A percentile compares a stretch with the other conserved stretches of the same genome.
These are phyloP conservation scores for Ogataea trehalophila DNA, from an alignment of 805 yeast species.

Conservation along the genomic window DNA sequence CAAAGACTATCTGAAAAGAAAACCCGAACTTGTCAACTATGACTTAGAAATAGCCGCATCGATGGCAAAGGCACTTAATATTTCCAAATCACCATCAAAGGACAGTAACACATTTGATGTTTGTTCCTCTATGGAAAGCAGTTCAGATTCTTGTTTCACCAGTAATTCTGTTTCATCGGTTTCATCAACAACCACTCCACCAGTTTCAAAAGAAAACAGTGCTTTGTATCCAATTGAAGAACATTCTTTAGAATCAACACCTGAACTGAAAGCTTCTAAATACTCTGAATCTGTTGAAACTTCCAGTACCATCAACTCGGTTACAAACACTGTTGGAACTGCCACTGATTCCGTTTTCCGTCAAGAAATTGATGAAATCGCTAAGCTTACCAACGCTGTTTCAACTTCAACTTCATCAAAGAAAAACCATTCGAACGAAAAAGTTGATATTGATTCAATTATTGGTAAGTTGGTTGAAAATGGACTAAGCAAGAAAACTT, in stretches of 20 bases:
- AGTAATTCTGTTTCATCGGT: conserved; percentile 25
- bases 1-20: background rate
- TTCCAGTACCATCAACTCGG: background rate
- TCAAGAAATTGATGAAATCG: conserved; percentile 1
- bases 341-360: background rate
- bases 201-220: conserved; percentile 11
- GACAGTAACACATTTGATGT: conserved; percentile 9
- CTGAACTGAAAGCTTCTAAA: conserved; percentile 14
- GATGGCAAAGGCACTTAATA: conserved; percentile 36
- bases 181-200: conserved; percentile 26
- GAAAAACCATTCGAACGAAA: background rate
- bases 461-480: conserved; percentile 55
- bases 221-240: conserved; percentile 28
- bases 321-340: background rate
- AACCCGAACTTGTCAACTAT: conserved; percentile 5
- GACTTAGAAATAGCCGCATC: conserved; percentile 44
- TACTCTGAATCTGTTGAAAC: background rate
- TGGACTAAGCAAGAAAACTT: conserved; percentile 39
- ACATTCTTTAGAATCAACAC: conserved; percentile 28
- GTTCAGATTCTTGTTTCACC: conserved; percentile 34
- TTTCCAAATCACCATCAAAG: conserved; percentile 12
- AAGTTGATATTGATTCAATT: conserved; percentile 53
- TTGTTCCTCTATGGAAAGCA: conserved; percentile 39
- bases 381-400: background rate
- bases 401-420: background rate